Base-by-base conservation (phyloP, 2,329 filamentous ascomycete genomes). In the Westerdykella aurantiaca region DNA sequence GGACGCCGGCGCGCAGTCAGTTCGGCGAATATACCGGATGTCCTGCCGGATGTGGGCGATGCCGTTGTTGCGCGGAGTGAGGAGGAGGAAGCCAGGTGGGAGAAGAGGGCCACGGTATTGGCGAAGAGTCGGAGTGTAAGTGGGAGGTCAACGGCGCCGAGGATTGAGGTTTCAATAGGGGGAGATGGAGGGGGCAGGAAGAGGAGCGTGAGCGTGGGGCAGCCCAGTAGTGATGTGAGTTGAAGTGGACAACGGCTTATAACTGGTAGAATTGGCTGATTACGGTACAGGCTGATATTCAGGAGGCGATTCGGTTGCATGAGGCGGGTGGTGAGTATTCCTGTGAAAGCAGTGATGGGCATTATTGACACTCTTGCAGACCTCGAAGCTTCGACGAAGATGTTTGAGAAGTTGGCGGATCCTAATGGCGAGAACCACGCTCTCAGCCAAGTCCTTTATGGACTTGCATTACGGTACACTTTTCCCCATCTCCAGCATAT, bases 261-360 rank as follows among this genome's bases (percentile, higher is more conserved):
- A 11, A 4, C n/a, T 16, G 17, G 33, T 9, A 35, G 33, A 35
- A 3, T 21, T 7, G 5, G 53, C 46, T 56, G 48, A 51, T 44
- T 44, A 25, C 39, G 21, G 37, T 13, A 45, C 46, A 65, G 52
- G 55, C 78, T 46, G 83, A 87, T 67, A 95, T 98, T 46, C 91
- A 96, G 69, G 84, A 94, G 69, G 93, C 93, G n/a, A 98, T 98
- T 63, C 79, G 85, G 48, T 75, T 97, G 51, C 93, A 98, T 65
- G 93, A 98, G 69, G 77, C 75, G 38, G 91, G 91, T 45, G 72
- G 76, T 77, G 51, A 55, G 64, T 63, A 44, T 46, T 46, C 34
- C 41, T 29, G 25, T 9, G 25, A 29, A 9, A 29, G 25, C 11
- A 12, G 11, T 10, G 25, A 29, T 29, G 25, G 7, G 25, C 25